These are phyloP conservation scores for Ramaria sp. DNA, from an alignment of 768 basidiomycete genomes.

Conservation along the genomic window DNA sequence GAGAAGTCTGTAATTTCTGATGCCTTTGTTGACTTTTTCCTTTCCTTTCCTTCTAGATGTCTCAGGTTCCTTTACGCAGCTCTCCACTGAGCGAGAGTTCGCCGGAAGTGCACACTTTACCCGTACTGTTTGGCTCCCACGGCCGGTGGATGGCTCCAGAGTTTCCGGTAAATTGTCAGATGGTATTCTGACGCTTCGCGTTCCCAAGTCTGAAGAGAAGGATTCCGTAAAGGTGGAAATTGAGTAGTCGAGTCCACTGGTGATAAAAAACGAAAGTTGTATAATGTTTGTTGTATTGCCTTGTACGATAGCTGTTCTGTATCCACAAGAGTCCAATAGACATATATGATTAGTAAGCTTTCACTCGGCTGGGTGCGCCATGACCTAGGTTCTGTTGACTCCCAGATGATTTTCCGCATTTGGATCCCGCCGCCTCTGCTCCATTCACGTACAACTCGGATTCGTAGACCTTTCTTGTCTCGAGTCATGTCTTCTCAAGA, in stretches of 20 bases:
- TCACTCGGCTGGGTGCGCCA: background rate
- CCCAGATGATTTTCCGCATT: background rate
- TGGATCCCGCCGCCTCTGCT: background rate
- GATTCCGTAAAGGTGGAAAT: constrained; percentile 39
- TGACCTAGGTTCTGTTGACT: background rate
- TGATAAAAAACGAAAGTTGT: no score
- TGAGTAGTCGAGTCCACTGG: constrained; percentile 14
- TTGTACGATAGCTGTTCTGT: background rate
- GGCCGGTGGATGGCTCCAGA: constrained; percentile 42
- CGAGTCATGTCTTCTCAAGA: background rate
- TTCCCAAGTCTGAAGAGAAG: constrained; percentile 51
- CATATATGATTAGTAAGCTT: no score
- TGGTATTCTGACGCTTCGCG: constrained; percentile 54
- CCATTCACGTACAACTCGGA: background rate
- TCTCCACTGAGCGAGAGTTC: constrained; percentile 52
- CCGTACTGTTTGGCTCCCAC: constrained; percentile 64
- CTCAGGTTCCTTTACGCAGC: constrained; percentile 20
- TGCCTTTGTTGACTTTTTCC: background rate
- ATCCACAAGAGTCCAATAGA: no score
- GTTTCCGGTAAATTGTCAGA: constrained; percentile 57
- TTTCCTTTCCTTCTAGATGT: no score
- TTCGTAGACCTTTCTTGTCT: background rate
- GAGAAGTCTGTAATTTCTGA: background rate
- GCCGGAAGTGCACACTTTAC: constrained; percentile 45
- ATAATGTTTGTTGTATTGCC: no score